These are phyloP conservation scores for Rugonectria rugulosa DNA, from an alignment of 2,329 filamentous ascomycete genomes.

Conservation along the genomic window DNA sequence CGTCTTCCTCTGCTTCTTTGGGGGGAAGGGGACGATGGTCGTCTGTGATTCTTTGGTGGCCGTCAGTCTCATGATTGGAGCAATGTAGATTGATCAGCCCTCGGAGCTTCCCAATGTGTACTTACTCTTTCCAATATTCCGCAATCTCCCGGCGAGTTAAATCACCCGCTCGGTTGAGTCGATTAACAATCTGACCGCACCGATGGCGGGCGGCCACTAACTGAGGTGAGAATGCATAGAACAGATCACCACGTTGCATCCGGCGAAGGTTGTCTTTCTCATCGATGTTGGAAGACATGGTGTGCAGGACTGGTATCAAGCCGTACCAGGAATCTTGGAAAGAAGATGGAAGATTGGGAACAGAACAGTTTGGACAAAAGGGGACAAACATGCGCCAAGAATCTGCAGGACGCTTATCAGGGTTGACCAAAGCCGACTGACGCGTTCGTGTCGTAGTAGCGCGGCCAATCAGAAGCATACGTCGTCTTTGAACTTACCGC, in stretches of 20 bases:
- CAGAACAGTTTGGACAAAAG: too few species aligned
- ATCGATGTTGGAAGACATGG: conserved; percentile 40
- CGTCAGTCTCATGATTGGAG: background rate
- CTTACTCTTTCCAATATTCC: conserved; percentile 76
- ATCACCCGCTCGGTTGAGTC: conserved; percentile 70
- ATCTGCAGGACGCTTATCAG: too few species aligned
- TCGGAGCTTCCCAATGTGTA: conserved; percentile 14
- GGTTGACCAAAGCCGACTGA: too few species aligned
- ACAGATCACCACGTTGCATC: conserved; percentile 75
- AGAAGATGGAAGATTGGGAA: too few species aligned
- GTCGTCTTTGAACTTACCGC: too few species aligned
- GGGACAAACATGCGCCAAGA: too few species aligned
- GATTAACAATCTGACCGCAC: conserved; percentile 66
- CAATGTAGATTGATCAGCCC: background rate
- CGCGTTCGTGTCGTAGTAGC: too few species aligned
- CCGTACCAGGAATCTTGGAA: too few species aligned
- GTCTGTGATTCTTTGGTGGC: conserved; percentile 57
- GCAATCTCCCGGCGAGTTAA: conserved; percentile 67
- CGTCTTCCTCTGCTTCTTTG: conserved; percentile 64
- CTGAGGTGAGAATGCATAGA: conserved; percentile 75
- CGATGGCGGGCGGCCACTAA: conserved; percentile 68
- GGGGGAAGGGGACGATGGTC: conserved; percentile 68
- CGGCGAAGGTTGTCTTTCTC: conserved; percentile 57
- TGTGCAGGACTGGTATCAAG: too few species aligned
- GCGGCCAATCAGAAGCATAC: too few species aligned